A percentile compares a stretch with the other conserved stretches of the same genome.
phyloP scores from a whole-genome alignment of 352 stramenopile genomes.

The Globisporangium heterothallicum region DNA sequence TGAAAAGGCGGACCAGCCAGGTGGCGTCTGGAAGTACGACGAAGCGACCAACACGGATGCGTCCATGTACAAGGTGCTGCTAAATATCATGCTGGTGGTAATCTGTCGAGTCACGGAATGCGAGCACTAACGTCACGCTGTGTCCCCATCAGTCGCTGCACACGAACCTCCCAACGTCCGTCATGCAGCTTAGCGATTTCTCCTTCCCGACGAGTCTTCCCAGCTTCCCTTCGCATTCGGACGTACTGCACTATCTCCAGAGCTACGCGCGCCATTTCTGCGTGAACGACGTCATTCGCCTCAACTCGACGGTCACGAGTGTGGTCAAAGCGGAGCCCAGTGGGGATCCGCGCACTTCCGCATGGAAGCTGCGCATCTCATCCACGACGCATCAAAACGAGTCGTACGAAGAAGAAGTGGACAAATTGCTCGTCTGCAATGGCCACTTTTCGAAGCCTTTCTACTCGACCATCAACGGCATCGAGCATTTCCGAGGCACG shows the following conservation, averaged over 20 bases:
- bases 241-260: slow-evolving; percentile 69
- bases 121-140: neutral
- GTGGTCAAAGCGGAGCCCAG: slow-evolving; percentile 27
- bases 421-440: slow-evolving; percentile 77
- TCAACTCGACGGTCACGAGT: slow-evolving; percentile 47
- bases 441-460: slow-evolving; percentile 68
- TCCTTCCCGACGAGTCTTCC: slow-evolving; percentile 44
- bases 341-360: too few species aligned
- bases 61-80: slow-evolving; percentile 62
- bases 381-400: slow-evolving; percentile 16
- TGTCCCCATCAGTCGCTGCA: slow-evolving; percentile 77
- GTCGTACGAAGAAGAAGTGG: slow-evolving; percentile 59
- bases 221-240: slow-evolving; percentile 56
- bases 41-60: slow-evolving; percentile 34
- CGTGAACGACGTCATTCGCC: slow-evolving; percentile 39
- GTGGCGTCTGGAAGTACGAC: slow-evolving; percentile 79
- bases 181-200: slow-evolving; percentile 77
- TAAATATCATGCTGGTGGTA: neutral
- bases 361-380: slow-evolving; percentile 38
- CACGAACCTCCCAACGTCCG: slow-evolving; percentile 71
- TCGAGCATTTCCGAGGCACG: slow-evolving; percentile 40
- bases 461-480: slow-evolving; percentile 36
- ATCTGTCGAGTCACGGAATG: neutral
- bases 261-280: slow-evolving; percentile 51
- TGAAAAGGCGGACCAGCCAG: slow-evolving; percentile 54